phyloP scores from a whole-genome alignment of 2,329 filamentous ascomycete species.

The Pyrenophora tritici-repentis region DNA sequence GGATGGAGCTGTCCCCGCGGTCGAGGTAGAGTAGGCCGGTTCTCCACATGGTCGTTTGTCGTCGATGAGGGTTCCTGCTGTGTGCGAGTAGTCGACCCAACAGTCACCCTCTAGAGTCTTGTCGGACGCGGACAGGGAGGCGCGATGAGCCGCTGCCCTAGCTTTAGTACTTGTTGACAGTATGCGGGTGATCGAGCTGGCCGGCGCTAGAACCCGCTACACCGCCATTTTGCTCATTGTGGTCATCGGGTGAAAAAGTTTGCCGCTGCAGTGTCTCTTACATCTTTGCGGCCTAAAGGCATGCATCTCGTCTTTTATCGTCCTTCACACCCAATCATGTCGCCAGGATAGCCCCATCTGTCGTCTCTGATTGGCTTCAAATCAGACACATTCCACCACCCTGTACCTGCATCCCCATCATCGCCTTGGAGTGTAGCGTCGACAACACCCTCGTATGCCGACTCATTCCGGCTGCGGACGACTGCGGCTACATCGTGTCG shows the following conservation, averaged over 20 bases:
- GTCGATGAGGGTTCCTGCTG: conserved; percentile 22
- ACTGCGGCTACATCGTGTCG: conserved; percentile 21
- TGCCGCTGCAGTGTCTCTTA: conserved; percentile 13
- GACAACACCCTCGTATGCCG: conserved; percentile 10
- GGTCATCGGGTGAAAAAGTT: conserved; percentile 9
- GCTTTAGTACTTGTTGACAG: conserved; percentile 22
- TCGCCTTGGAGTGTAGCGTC: conserved; percentile 7
- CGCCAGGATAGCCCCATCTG: conserved; percentile 8
- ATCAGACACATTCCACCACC: background rate
- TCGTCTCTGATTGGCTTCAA: conserved; percentile 2
- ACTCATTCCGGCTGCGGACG: conserved; percentile 21
- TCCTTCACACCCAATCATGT: conserved; percentile 11
- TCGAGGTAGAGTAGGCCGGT: conserved; percentile 30
- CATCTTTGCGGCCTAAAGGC: background rate
- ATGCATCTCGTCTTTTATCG: conserved; percentile 4
- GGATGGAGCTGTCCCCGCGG: conserved; percentile 28
- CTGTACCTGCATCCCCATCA: conserved; percentile 17
- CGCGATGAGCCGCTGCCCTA: conserved; percentile 16
- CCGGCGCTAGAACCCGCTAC: conserved; percentile 18
- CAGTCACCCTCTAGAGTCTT: conserved; percentile 20
- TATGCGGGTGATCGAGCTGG: conserved; percentile 14
- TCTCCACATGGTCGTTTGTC: conserved; percentile 28
- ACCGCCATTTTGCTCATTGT: conserved; percentile 19
- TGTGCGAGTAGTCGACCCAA: conserved; percentile 17
- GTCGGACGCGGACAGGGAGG: conserved; percentile 19